phyloP scores from a whole-genome alignment of 495 filamentous ascomycete genomes.

The Hypoxylon subgilvum region DNA sequence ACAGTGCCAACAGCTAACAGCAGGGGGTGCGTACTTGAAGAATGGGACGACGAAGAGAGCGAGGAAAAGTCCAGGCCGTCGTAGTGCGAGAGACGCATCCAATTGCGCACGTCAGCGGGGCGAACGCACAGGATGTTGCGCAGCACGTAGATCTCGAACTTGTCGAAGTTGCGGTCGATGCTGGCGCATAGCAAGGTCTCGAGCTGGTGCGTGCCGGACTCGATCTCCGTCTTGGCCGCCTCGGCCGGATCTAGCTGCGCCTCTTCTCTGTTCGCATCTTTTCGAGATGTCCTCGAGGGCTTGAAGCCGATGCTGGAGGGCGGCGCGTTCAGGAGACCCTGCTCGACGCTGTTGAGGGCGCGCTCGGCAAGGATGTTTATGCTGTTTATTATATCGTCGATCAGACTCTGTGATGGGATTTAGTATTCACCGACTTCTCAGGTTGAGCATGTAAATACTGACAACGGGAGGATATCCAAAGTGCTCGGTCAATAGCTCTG shows the following conservation, averaged over 20 bases:
- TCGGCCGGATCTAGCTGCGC: constrained; percentile 60
- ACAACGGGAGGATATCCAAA: constrained; percentile 93
- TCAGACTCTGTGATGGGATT: constrained; percentile 68
- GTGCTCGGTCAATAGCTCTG: constrained; percentile 90
- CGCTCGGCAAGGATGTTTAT: constrained; percentile 88
- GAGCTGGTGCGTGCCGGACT: constrained; percentile 87
- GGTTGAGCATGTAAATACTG: constrained; percentile 42
- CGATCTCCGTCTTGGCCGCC: constrained; percentile 75
- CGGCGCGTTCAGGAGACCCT: constrained; percentile 72
- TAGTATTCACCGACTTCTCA: constrained; percentile 5
- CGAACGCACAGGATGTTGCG: constrained; percentile 82
- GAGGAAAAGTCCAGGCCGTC: constrained; percentile 58
- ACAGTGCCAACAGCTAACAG: too few species aligned
- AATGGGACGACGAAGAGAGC: neutral
- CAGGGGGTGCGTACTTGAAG: constrained; percentile 21
- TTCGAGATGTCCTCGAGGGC: constrained; percentile 35
- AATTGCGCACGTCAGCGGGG: constrained; percentile 70
- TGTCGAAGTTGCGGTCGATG: constrained; percentile 97
- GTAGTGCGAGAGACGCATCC: constrained; percentile 86
- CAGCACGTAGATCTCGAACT: constrained; percentile 91
- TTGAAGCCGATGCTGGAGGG: constrained; percentile 80
- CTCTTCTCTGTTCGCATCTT: constrained; percentile 43
- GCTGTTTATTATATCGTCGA: constrained; percentile 97
- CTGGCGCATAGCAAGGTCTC: constrained; percentile 91
- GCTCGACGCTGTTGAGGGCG: constrained; percentile 82